Percentiles rank a stretch among this genome's conserved stretches.
phyloP scores from a whole-genome alignment of 1,284 basidiomycete genomes.

The Microbotryum violaceum region DNA sequence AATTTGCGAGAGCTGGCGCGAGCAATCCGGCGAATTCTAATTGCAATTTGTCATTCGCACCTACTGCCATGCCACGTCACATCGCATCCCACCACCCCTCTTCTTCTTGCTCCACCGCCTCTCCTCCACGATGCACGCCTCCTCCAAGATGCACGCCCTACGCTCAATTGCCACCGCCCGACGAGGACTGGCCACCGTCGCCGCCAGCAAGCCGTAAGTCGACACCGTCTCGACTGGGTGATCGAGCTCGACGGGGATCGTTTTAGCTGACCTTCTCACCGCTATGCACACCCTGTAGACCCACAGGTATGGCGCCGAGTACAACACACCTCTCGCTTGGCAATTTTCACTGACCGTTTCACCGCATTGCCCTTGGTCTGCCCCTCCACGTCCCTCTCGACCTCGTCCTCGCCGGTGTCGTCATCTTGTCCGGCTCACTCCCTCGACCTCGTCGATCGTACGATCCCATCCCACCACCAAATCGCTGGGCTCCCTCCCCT shows the following conservation, averaged over 20 bases:
- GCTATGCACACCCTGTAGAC: background rate
- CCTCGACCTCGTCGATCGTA: background rate
- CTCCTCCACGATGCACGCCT: no score
- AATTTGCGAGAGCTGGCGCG: no score
- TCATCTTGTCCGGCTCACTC: background rate
- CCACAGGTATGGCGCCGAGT: background rate
- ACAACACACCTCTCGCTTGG: no score
- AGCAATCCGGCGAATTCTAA: no score
- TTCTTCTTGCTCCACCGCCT: no score
- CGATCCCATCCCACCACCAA: background rate
- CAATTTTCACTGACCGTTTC: background rate
- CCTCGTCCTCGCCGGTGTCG: background rate
- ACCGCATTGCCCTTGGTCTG: background rate
- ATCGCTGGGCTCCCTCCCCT: background rate
- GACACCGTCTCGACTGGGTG: no score
- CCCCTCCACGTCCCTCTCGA: background rate
- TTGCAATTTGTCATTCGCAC: no score
- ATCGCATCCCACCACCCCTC: no score
- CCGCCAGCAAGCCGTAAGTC: conserved; percentile 3
- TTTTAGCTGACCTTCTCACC: background rate
- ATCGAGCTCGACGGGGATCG: background rate
- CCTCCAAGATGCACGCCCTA: no score
- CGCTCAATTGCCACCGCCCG: no score
- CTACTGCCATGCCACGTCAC: no score
- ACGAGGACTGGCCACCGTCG: conserved; percentile 3